Evolutionary conservation across 768 basidiomycete genomes (phyloP).

Genomic region (Suillus tomentosus): DNA sequence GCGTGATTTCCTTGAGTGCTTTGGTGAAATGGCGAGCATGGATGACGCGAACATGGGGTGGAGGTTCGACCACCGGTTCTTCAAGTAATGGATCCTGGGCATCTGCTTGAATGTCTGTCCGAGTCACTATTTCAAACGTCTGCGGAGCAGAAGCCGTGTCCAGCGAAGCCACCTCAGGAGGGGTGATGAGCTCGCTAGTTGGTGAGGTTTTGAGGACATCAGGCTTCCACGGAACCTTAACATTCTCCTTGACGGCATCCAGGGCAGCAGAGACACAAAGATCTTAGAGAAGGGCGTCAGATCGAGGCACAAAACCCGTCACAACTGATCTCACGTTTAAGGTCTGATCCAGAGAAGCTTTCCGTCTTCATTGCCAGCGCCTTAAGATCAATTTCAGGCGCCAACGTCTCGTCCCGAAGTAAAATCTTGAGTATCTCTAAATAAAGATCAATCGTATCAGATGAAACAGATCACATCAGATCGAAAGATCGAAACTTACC

Average conservation of each 20-base stretch:
- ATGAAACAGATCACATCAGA: conserved; percentile 3
- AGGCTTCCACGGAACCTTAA: conserved; percentile 75
- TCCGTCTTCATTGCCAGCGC: conserved; percentile 72
- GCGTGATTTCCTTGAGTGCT: conserved; percentile 87
- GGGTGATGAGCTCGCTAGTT: background rate
- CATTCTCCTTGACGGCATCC: conserved; percentile 85
- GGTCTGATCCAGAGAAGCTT: conserved; percentile 90
- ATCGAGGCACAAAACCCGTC: background rate
- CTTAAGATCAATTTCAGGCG: conserved; percentile 61
- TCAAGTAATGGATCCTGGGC: conserved; percentile 11
- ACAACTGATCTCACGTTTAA: conserved; percentile 71
- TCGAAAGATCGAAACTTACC: conserved; percentile 47
- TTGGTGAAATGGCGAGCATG: conserved; percentile 71
- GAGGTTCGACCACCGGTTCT: conserved; percentile 2
- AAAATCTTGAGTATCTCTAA: conserved; percentile 87
- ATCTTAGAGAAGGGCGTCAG: conserved; percentile 48
- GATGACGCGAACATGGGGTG: conserved; percentile 42
- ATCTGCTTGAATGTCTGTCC: conserved; percentile 5
- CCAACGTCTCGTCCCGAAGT: conserved; percentile 76
- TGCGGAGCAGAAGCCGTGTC: conserved; percentile 11
- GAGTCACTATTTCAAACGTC: conserved; percentile 8
- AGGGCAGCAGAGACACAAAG: conserved; percentile 91
- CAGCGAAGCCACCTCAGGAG: conserved; percentile 11
- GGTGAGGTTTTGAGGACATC: conserved; percentile 14
- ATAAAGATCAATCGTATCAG: conserved; percentile 10